Percentiles rank a stretch among this genome's conserved stretches.
phyloP scores from a whole-genome alignment of 2,329 filamentous ascomycete genomes.

The Hymenoscyphus occultus region DNA sequence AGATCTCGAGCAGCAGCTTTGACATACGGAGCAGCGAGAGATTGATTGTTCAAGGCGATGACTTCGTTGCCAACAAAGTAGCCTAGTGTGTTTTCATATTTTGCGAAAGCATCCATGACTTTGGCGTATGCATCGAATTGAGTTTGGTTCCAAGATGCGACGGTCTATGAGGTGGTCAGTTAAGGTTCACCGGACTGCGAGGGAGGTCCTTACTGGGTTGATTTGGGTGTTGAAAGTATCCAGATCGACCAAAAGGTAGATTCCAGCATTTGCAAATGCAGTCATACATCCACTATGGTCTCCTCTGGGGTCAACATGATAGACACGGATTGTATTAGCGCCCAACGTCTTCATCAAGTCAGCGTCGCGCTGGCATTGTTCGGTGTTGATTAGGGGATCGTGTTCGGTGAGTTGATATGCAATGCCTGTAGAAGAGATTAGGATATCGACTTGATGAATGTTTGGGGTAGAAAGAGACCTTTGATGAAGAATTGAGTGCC shows the following conservation, averaged over 20 bases:
- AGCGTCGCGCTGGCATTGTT: slow-evolving; percentile 75
- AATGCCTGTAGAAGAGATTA: slow-evolving; percentile 52
- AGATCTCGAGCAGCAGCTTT: slow-evolving; percentile 79
- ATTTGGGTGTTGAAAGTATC: slow-evolving; percentile 73
- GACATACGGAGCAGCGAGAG: slow-evolving; percentile 71
- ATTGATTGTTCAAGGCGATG: slow-evolving; percentile 60
- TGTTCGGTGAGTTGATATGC: slow-evolving; percentile 64
- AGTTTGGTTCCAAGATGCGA: slow-evolving; percentile 68
- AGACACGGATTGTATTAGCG: slow-evolving; percentile 81
- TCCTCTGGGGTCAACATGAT: slow-evolving; percentile 72
- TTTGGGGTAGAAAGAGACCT: slow-evolving; percentile 46
- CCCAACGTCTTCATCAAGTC: slow-evolving; percentile 75
- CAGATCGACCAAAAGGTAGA: slow-evolving; percentile 82
- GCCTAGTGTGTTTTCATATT: slow-evolving; percentile 76
- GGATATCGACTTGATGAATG: slow-evolving; percentile 10
- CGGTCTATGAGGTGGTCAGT: slow-evolving; percentile 41
- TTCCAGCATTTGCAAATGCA: slow-evolving; percentile 73
- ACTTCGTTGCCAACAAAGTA: slow-evolving; percentile 91
- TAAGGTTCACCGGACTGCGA: neutral
- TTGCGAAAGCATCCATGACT: slow-evolving; percentile 33
- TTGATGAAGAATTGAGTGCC: slow-evolving; percentile 83
- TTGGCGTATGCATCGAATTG: slow-evolving; percentile 54
- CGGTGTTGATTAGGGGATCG: slow-evolving; percentile 73
- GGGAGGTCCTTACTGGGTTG: slow-evolving; percentile 47
- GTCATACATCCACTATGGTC: slow-evolving; percentile 80